Evolutionary conservation across 345 rosid species (phyloP).

Genomic region (Mercurialis annua): DNA sequence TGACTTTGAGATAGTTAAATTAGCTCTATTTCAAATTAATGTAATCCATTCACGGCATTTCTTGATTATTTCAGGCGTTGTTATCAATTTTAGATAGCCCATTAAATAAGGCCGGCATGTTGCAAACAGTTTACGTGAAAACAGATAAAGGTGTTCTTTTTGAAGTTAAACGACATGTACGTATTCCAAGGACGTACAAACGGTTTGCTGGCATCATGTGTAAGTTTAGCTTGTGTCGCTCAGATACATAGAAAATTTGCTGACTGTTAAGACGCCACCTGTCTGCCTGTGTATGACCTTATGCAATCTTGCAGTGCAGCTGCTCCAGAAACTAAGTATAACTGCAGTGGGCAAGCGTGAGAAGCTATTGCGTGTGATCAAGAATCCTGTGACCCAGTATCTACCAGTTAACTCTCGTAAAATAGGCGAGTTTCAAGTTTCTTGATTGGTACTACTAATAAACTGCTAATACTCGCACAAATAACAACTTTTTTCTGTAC

Average conservation of each 20-base stretch:
- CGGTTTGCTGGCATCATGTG: conserved; percentile 84
- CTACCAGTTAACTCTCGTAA: conserved; percentile 59
- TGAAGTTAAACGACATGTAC: conserved; percentile 82
- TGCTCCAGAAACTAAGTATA: conserved; percentile 78
- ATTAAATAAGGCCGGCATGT: conserved; percentile 77
- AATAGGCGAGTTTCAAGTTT: conserved; percentile 50
- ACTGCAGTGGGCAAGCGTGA: conserved; percentile 70
- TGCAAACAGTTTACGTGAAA: conserved; percentile 69
- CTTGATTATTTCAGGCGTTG: conserved; percentile 53
- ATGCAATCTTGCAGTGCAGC: conserved; percentile 54
- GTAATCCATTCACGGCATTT: not conserved
- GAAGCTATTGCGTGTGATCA: conserved; percentile 71
- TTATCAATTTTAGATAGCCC: conserved; percentile 80
- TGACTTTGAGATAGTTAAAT: not conserved
- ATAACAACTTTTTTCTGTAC: conserved; percentile 1
- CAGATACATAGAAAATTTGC: not conserved
- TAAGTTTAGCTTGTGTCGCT: conserved; percentile 32
- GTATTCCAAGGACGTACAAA: conserved; percentile 82
- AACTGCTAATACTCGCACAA: not conserved
- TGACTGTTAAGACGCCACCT: not conserved
- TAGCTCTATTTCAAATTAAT: not conserved
- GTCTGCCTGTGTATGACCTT: not conserved
- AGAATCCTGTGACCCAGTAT: conserved; percentile 67
- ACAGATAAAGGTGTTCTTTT: conserved; percentile 87
- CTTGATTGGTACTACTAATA: not conserved